These are phyloP conservation scores for Eutrema yunnanense DNA, from an alignment of 345 rosid species.

Conservation along the genomic window DNA sequence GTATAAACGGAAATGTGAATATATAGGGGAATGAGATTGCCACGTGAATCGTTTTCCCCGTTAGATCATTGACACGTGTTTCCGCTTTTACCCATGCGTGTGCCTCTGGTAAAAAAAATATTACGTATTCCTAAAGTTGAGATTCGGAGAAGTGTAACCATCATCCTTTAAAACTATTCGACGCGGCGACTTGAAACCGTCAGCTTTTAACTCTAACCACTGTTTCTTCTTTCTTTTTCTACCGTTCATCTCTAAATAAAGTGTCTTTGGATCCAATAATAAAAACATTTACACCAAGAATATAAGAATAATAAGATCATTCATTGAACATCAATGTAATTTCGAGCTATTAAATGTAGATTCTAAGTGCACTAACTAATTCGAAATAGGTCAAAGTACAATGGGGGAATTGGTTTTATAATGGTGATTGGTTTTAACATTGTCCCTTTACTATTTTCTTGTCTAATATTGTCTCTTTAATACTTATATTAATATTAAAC, in stretches of 20 bases:
- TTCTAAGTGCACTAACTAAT: conserved; percentile 1
- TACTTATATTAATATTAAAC: too few relatives aligned
- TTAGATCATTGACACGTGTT: conserved; percentile 12
- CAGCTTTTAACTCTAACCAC: conserved; percentile 17
- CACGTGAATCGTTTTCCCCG: conserved; percentile 14
- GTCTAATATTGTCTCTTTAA: too few relatives aligned
- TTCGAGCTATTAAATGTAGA: conserved; percentile 1
- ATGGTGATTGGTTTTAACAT: too few relatives aligned
- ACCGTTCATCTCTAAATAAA: neutral
- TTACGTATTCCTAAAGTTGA: neutral
- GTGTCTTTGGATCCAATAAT: neutral
- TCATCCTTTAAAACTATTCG: conserved; percentile 13
- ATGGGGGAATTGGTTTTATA: too few relatives aligned
- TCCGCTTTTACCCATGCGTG: conserved; percentile 19
- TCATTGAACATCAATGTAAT: neutral
- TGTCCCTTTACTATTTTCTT: too few relatives aligned
- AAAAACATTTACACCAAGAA: neutral
- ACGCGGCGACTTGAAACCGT: conserved; percentile 22
- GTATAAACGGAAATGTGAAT: neutral
- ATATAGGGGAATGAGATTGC: neutral
- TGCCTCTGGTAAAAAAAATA: neutral
- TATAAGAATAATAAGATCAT: neutral
- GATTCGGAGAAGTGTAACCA: conserved; percentile 29
- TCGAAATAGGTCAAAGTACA: neutral
- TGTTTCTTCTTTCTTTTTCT: neutral